Base-by-base conservation (phyloP, 108 stramenopile species). In the Skeletonema tropicum region DNA sequence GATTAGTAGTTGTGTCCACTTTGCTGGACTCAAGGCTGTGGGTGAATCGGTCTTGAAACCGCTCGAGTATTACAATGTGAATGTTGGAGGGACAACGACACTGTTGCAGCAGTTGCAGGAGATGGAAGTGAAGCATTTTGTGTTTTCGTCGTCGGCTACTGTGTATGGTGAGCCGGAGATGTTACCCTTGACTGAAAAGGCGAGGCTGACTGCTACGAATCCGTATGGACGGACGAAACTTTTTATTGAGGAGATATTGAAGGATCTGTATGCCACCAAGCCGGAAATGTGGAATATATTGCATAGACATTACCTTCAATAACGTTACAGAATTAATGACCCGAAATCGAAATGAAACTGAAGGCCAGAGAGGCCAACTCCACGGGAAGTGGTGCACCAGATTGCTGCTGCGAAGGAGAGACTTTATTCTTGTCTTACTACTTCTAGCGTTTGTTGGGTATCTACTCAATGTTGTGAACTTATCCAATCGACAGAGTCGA, bases 181-280 rank as follows among this genome's bases (percentile, higher is more conserved):
- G 70, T 66, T 97, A 17, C 98, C 99, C 14, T 76, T 99, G 46
- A 67, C 49, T 29, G 99, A 99, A 87, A 48, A 71, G 17, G 88
- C 94, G 17, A 52, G 86, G 30, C 60, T 95, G 35, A 89, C 88
- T 17, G 86, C 92, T 17, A 99, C 98, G 17, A 98, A 97, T 80
- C 97, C 98, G 0, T 99, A 99, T 83, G 99, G 99, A 38, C 83
- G 97, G 31, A 98, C 98, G 13, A 99, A 99, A 79, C 78, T 97
- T 45, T 96, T 99, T 74, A 93, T 99, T 74, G 99, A 99, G 74
- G 98, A 99, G 75, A 94, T 99, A 59, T 83, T 99, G 49, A 83
- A 93, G n/a, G 99, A 99, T 83, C 77, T 85, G 41, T 79, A 88
- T 70, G 92, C 86, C 0, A 87, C 90, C 6, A 72, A 77, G 64